Conservation (phyloP, 2,329 filamentous ascomycete genomes). For the Lachnellula occidentalis region DNA sequence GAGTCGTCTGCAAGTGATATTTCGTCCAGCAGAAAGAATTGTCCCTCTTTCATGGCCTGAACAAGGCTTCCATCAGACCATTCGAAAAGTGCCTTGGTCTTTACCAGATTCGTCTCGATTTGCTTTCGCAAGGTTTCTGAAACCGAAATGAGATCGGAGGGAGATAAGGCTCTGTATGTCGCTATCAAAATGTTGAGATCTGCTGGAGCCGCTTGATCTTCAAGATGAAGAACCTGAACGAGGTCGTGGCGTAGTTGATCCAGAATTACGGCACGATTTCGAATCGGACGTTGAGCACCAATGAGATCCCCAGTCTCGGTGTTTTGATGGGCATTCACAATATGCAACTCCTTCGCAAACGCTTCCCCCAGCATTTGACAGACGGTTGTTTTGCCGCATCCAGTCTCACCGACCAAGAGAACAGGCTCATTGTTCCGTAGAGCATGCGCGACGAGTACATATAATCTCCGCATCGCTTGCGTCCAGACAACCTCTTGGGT, state of each 20-base stretch:
- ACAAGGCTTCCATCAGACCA: conserved; percentile 95
- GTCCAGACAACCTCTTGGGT: conserved; percentile 82
- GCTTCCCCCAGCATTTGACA: conserved; percentile 87
- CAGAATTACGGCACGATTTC: conserved; percentile 73
- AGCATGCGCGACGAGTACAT: conserved; percentile 81
- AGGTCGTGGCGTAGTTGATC: conserved; percentile 62
- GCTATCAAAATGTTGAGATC: conserved; percentile 51
- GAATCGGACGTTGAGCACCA: conserved; percentile 84
- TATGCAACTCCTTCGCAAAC: conserved; percentile 68
- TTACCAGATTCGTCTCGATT: conserved; percentile 47
- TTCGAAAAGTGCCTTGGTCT: conserved; percentile 84
- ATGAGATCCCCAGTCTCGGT: conserved; percentile 97
- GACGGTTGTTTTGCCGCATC: conserved; percentile 95
- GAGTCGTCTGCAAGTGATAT: conserved; percentile 98
- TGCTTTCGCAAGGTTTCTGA: conserved; percentile 29
- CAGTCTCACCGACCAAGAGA: conserved; percentile 90
- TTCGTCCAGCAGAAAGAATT: conserved; percentile 92
- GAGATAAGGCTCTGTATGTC: conserved; percentile 40
- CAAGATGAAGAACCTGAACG: conserved; percentile 35
- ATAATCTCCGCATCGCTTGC: conserved; percentile 84
- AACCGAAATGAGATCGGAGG: conserved; percentile 35
- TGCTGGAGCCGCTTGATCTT: conserved; percentile 48
- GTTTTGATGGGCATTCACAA: conserved; percentile 97
- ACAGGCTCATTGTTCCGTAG: conserved; percentile 89
- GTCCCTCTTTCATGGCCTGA: conserved; percentile 83